Conservation (phyloP, 371 early-diverging fungal genomes). For the Zopfochytrium polystomum region DNA sequence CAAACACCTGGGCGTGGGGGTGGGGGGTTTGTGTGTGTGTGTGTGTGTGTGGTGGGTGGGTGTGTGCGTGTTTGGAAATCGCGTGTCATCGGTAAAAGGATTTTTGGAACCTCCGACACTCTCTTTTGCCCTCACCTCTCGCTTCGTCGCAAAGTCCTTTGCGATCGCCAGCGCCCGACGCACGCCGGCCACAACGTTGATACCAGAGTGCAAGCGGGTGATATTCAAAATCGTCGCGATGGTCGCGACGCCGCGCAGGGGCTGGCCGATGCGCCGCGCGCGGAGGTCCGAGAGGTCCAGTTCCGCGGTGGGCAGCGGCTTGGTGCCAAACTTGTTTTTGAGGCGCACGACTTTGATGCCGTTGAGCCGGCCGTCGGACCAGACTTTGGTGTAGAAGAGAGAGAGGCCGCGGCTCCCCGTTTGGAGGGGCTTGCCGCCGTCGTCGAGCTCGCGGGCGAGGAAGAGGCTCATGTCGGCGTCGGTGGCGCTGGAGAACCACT, state of each 20-base stretch:
- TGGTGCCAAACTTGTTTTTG: constrained; percentile 68
- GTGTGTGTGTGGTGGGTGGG: too few relatives aligned
- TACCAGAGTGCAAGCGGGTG: constrained; percentile 61
- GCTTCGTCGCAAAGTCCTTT: constrained; percentile 58
- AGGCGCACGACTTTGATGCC: constrained; percentile 61
- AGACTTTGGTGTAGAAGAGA: constrained; percentile 58
- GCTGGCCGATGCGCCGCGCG: constrained; percentile 56
- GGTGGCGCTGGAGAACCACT: constrained; percentile 72
- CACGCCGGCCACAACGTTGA: constrained; percentile 50
- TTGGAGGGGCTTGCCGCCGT: constrained; percentile 32
- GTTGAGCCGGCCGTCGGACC: constrained; percentile 49
- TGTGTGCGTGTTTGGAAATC: too few relatives aligned
- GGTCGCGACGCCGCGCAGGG: constrained; percentile 57
- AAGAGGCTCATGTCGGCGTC: constrained; percentile 66
- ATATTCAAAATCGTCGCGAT: constrained; percentile 65
- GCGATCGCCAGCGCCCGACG: constrained; percentile 52
- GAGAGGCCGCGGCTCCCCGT: constrained; percentile 59
- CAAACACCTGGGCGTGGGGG: too few relatives aligned
- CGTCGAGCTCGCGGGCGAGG: constrained; percentile 57
- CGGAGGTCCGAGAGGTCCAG: constrained; percentile 56
- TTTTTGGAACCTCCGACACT: background rate
- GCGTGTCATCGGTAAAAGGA: background rate
- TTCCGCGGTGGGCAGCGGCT: constrained; percentile 71
- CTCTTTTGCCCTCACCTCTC: background rate
- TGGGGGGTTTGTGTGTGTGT: too few relatives aligned